Conservation (phyloP, 2,329 filamentous ascomycete genomes). For the Beauveria sp. region DNA sequence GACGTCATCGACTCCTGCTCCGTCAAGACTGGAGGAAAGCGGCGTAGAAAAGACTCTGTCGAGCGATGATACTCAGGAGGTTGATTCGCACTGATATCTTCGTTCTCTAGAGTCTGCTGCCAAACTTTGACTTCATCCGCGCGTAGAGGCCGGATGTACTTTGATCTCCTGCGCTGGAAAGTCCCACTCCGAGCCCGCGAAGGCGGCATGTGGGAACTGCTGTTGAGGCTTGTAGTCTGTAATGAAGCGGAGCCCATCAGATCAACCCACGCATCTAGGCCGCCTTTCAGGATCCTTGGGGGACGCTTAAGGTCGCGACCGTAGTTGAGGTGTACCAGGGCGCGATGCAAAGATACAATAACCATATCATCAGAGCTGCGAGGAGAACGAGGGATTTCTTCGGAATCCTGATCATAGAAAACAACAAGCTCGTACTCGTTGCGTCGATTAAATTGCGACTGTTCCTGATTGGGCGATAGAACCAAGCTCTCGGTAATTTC, state of each 20-base stretch:
- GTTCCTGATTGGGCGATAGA: slow-evolving; percentile 66
- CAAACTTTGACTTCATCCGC: slow-evolving; percentile 74
- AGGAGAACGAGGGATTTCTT: slow-evolving; percentile 35
- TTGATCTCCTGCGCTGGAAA: slow-evolving; percentile 31
- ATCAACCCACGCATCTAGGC: slow-evolving; percentile 79
- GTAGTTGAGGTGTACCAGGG: slow-evolving; percentile 76
- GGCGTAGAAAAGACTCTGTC: slow-evolving; percentile 75
- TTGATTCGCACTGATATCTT: slow-evolving; percentile 44
- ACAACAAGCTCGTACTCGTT: slow-evolving; percentile 80
- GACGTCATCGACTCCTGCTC: slow-evolving; percentile 54
- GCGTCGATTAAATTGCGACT: slow-evolving; percentile 61
- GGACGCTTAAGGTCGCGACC: slow-evolving; percentile 63
- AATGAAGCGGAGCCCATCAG: slow-evolving; percentile 65
- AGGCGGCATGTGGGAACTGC: neutral
- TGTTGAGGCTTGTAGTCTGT: slow-evolving; percentile 29
- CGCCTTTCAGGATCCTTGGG: slow-evolving; percentile 74
- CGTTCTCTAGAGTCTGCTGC: slow-evolving; percentile 66
- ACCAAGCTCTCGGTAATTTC: slow-evolving; percentile 61
- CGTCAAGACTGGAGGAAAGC: slow-evolving; percentile 65
- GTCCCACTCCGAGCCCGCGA: slow-evolving; percentile 26
- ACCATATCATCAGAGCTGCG: slow-evolving; percentile 38
- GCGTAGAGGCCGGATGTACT: slow-evolving; percentile 60
- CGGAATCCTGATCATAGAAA: slow-evolving; percentile 72
- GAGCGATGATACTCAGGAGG: slow-evolving; percentile 54
- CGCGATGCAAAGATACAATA: slow-evolving; percentile 68